Evolutionary conservation across 2,329 filamentous ascomycete genomes (phyloP).

Genomic region (Talaromyces marneffei): DNA sequence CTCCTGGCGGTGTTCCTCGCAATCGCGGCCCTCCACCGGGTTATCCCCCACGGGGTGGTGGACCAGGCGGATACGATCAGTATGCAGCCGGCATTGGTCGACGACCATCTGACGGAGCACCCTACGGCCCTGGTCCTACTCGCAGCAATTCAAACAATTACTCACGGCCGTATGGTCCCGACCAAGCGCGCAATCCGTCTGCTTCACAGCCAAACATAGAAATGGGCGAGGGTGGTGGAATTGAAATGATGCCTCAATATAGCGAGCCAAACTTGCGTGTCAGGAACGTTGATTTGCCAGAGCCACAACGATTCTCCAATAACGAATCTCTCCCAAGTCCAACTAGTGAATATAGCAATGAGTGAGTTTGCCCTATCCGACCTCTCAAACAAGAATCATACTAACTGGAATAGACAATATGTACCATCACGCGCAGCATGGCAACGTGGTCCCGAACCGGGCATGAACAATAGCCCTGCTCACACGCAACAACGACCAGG

Average conservation of each 20-base stretch:
- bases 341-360: slow-evolving; percentile 66
- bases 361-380: slow-evolving; percentile 51
- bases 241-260: slow-evolving; percentile 75
- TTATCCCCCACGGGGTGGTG: slow-evolving; percentile 46
- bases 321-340: slow-evolving; percentile 50
- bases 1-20: slow-evolving; percentile 39
- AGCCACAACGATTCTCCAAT: slow-evolving; percentile 8
- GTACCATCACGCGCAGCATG: slow-evolving; percentile 44
- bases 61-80: slow-evolving; percentile 24
- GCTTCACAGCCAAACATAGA: slow-evolving; percentile 24
- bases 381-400: not conserved
- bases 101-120: slow-evolving; percentile 24
- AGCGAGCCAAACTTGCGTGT: slow-evolving; percentile 42
- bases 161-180: slow-evolving; percentile 21
- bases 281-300: slow-evolving; percentile 2
- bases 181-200: slow-evolving; percentile 25
- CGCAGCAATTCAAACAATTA: slow-evolving; percentile 24
- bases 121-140: slow-evolving; percentile 32
- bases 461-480: slow-evolving; percentile 18
- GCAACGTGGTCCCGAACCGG: slow-evolving; percentile 19
- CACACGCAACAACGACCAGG: slow-evolving; percentile 34
- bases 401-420: slow-evolving; percentile 30
- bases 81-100: slow-evolving; percentile 29
- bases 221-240: slow-evolving; percentile 50
- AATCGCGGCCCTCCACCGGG: slow-evolving; percentile 45